Conservation (phyloP, 2,329 filamentous ascomycete species). For the Exserohilum turcica region DNA sequence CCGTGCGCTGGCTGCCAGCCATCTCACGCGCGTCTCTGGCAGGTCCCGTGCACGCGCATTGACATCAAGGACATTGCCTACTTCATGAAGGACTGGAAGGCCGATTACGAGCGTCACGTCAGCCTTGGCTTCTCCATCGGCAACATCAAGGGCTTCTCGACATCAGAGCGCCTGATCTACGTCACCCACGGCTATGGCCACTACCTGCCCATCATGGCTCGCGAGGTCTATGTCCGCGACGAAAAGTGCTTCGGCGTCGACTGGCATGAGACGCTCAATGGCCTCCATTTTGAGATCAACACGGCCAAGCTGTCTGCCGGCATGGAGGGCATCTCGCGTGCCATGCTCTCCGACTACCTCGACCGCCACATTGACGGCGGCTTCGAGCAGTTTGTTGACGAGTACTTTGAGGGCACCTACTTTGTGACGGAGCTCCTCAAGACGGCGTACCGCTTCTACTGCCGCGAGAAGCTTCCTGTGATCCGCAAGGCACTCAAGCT, state of each 20-base stretch:
- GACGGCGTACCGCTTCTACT: conserved; percentile 92
- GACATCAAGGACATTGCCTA: conserved; percentile 98
- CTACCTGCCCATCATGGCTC: conserved; percentile 87
- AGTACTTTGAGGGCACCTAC: conserved; percentile 93
- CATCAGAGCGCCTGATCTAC: conserved; percentile 72
- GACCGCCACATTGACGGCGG: conserved; percentile 92
- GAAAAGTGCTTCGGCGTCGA: conserved; percentile 92
- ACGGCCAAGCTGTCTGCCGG: conserved; percentile 90
- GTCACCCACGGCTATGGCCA: conserved; percentile 97
- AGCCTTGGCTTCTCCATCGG: conserved; percentile 86
- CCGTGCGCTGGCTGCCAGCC: conserved; percentile 95
- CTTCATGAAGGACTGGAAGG: conserved; percentile 99
- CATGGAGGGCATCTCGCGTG: conserved; percentile 80
- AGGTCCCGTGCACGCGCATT: conserved; percentile 95
- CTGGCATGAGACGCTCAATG: conserved; percentile 83
- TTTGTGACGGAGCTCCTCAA: conserved; percentile 97
- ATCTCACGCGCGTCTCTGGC: conserved; percentile 93
- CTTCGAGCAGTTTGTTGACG: conserved; percentile 91
- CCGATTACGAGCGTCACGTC: conserved; percentile 91
- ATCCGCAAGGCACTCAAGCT: conserved; percentile 96
- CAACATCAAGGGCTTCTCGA: conserved; percentile 86
- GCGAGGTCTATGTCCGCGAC: conserved; percentile 89
- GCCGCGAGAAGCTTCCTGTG: conserved; percentile 83
- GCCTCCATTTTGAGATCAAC: conserved; percentile 81
- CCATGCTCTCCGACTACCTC: conserved; percentile 86